Base-by-base conservation (phyloP, 169 alveolate species). In the Cryptosporidium sp. region DNA sequence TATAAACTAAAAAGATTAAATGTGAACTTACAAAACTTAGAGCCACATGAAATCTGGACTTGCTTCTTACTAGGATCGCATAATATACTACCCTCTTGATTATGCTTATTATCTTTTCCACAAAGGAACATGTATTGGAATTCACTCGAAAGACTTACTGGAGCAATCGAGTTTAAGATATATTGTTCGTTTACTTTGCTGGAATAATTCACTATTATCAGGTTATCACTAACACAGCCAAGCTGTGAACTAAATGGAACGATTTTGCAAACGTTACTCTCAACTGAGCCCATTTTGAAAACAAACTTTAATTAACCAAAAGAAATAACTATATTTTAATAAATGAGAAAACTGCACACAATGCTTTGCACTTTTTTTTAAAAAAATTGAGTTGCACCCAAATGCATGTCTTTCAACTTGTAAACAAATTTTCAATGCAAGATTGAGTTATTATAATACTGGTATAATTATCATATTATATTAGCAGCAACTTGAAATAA, bases 161-260 rank as follows among this genome's bases (percentile, higher is more conserved):
- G 70, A 26, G 23, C 70, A 16, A 29, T 61, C 14, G 45, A 61
- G 16, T 61, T 61, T 26, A 61, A 26, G 6, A 61, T 10, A 16
- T 61, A 61, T 61, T 61, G 29, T 37, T 31, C 18, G 12, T 6
- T 29, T 29, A 61, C 70, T 2, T 31, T 0, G 18, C 9, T 61
- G 9, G 70, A 23, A 26, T 61, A 61, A 26, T 61, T 61, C 7
- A 31, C 18, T 29, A 61, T 61, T 0, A 12, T 0, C 37, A 61
- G 26, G 18, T 31, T 61, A 21, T 61, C 70, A 0, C 70, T 31
- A 61, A 61, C 16, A 61, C 70, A 61, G 5, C 37, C 9, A 16
- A 61, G 37, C 23, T 61, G 70, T 4, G 70, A 61, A 26, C 45
- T 61, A 31, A 29, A 61, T 0, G 70, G 70, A 61, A 61, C 37